phyloP scores from a whole-genome alignment of 148 eudicot genomes.

The Beta vulgaris region DNA sequence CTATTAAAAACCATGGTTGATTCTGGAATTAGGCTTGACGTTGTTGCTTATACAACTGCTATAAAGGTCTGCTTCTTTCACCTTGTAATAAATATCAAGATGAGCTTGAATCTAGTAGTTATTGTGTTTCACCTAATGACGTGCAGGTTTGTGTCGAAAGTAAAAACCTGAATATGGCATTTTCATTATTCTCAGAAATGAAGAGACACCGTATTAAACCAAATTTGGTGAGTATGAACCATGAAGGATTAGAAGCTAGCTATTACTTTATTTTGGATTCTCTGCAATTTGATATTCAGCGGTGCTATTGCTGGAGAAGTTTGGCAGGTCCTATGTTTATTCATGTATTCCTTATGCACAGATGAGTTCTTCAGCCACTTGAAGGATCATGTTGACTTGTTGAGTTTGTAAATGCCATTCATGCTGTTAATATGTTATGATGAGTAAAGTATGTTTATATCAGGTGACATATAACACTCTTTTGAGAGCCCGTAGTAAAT shows the following conservation, averaged over 20 bases:
- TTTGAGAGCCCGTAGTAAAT: constrained; percentile 72
- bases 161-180: constrained; percentile 56
- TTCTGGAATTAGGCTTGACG: constrained; percentile 78
- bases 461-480: constrained; percentile 92
- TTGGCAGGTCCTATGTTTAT: not conserved
- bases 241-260: not conserved
- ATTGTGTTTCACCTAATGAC: constrained; percentile 12
- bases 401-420: constrained; percentile 1
- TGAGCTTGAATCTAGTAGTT: constrained; percentile 1
- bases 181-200: constrained; percentile 78
- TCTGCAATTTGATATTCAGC: not conserved
- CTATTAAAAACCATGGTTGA: constrained; percentile 69
- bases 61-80: constrained; percentile 56
- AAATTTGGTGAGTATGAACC: constrained; percentile 55
- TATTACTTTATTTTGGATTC: not conserved
- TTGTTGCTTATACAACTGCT: constrained; percentile 77
- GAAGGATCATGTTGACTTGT: not conserved
- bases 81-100: not conserved
- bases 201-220: constrained; percentile 72
- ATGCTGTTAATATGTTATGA: not conserved
- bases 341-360: not conserved
- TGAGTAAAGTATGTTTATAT: constrained; percentile 20
- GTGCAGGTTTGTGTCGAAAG: constrained; percentile 73
- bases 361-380: not conserved
- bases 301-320: not conserved